Evolutionary conservation across 2,329 filamentous ascomycete species (phyloP), one percentile per base, ranked within the genome.

Genomic region (Ophiocordyceps australis): DNA sequence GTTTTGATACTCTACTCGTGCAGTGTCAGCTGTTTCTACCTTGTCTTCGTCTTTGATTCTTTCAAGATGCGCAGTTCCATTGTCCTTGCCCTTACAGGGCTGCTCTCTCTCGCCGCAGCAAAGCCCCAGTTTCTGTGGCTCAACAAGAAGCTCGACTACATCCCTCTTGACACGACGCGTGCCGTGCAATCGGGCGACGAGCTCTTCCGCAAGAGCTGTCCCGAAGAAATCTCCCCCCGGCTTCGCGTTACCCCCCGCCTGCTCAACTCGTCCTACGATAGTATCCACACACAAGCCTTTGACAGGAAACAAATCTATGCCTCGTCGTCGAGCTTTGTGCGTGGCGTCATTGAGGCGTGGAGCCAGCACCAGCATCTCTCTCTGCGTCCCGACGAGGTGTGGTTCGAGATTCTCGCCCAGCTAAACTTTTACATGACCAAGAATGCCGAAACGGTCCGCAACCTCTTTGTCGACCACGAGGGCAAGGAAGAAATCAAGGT

Each of bases 321-420:
- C 2, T 47, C 43, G 1, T 50, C 46, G 1, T 42, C 38, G 28
- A 53, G 55, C 14, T 50, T 64, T 32, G 43, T 63, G n/a, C 45
- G 54, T 14, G 49, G 53, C 12, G 50, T 50, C 4, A 42, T 62
- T 22, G 44, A 55, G 20, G 59, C 60, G 1, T 64, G 63, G 50
- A 55, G 48, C 17, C 38, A 54, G 26, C 59, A 64, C 28, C 53
- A 60, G 28, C 52, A 62, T 32, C 43, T 67, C 2, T 44, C 50
- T 1, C 40, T 67, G 11, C 52, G 62, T 1, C 61, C 62, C 0
- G 61, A 67, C 21, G 62, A 65, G 28, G 41, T 67, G 16, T 67
- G 63, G 63, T 56, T 66, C 33, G 52, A 62, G 24, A 58, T 66
- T 27, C 45, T 68, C 4, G 46, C 48, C 1, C 61, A 67, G 38